Evolutionary conservation across 208 protist species (phyloP), one percentile per base, ranked within the genome.

Genomic region (Giardia duodenalis): DNA sequence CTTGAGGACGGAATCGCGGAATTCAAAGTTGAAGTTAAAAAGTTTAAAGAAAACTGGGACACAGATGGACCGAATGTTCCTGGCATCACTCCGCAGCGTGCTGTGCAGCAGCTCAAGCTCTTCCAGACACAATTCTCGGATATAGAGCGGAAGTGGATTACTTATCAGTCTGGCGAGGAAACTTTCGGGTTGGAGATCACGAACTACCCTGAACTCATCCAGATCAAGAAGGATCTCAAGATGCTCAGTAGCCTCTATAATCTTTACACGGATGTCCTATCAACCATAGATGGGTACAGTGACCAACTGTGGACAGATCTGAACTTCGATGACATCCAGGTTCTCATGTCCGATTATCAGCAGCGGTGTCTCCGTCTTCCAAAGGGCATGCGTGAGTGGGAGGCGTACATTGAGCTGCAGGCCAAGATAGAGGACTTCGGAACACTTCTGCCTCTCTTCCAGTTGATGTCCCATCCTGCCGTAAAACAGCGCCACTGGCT

Each of bases 401-500:
- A 97, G 86, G 97, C 97, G 3, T 98, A 97, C 94, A 95, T 97
- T 47, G 96, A 97, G 93, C 95, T 98, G 4, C 97, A 97, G 94
- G 95, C 97, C 93, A 97, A 96, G 42, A 96, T 98, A 92, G 96
- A 97, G 94, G 96, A 98, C 93, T 98, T 98, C 94, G 96, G 97
- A 93, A 96, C 97, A 93, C 94, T 97, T 88, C 96, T 98, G 93
- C 97, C 97, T 0, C 94, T 98, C 44, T 97, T 98, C 92, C 94
- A 97, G 93, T 93, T 95, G 92, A 94, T 98, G 43, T 96, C 97
- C 93, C 96, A 97, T 95, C 95, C 95, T 0, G 96, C 95, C 0
- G 97, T 98, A 92, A 95, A 97, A 92, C 94, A 96, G 92, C 95
- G 97, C 57, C 97, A 98, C 94, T 98, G 97, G 97, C 95, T 97